Evolutionary conservation across 768 basidiomycete genomes (phyloP).

Genomic region (Gymnopilus junonius): DNA sequence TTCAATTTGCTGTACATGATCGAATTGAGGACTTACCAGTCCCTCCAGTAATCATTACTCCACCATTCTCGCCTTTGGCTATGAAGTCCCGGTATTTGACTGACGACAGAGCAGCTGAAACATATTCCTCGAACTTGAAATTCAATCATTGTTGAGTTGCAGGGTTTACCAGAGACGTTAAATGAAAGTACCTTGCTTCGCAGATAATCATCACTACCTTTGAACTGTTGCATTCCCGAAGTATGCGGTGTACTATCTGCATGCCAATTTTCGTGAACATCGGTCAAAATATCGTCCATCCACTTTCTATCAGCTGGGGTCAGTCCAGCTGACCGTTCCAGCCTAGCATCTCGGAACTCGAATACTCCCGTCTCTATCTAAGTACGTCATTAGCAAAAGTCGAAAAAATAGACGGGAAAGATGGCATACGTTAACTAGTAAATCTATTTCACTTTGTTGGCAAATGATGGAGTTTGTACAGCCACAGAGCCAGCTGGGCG

Average conservation of each 20-base stretch:
- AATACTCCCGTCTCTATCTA: constrained; percentile 87
- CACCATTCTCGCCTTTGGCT: constrained; percentile 62
- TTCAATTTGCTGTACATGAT: background rate
- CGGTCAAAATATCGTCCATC: constrained; percentile 93
- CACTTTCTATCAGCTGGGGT: constrained; percentile 96
- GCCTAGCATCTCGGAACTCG: constrained; percentile 82
- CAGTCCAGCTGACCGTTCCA: constrained; percentile 78
- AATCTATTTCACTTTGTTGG: constrained; percentile 89
- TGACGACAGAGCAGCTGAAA: constrained; percentile 83
- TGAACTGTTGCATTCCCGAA: constrained; percentile 73
- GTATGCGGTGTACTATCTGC: constrained; percentile 61
- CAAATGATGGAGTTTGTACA: constrained; percentile 96
- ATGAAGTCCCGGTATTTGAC: constrained; percentile 92
- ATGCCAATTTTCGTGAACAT: constrained; percentile 84
- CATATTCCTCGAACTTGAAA: constrained; percentile 88
- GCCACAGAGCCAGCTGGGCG: constrained; percentile 88
- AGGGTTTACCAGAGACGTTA: background rate
- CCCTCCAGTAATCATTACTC: constrained; percentile 72
- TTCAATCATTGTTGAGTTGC: background rate
- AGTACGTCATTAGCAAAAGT: background rate
- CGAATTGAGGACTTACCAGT: constrained; percentile 39
- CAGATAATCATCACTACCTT: constrained; percentile 95
- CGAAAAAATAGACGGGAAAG: background rate
- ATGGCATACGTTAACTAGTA: constrained; percentile 80
- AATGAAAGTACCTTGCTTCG: constrained; percentile 67